phyloP scores from a whole-genome alignment of 352 stramenopile genomes.

The Phytophthora hibernalis region DNA sequence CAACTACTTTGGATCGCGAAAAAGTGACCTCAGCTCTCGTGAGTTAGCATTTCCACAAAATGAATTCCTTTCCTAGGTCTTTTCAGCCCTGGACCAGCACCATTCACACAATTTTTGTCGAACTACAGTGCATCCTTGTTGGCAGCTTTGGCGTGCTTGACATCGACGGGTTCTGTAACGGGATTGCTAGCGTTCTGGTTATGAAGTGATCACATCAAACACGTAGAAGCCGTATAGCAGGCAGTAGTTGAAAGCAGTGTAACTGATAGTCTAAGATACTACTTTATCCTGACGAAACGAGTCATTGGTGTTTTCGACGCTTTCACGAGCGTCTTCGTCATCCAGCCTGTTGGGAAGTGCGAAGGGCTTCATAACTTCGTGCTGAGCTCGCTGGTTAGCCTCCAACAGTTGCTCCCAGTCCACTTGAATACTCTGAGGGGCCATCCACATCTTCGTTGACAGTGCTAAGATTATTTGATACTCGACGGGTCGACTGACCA shows the following conservation, averaged over 20 bases:
- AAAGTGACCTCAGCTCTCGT: too few species aligned
- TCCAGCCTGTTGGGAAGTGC: not conserved
- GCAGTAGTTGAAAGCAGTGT: too few species aligned
- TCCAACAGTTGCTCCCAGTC: constrained; percentile 2
- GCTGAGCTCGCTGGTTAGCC: constrained; percentile 2
- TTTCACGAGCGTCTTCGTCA: not conserved
- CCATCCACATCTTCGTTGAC: constrained; percentile 3
- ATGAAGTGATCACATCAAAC: not conserved
- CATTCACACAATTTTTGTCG: too few species aligned
- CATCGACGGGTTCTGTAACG: too few species aligned
- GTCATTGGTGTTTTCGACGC: not conserved
- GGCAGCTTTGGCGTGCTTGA: too few species aligned
- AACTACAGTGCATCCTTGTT: too few species aligned
- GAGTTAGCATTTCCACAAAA: too few species aligned
- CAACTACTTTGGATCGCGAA: too few species aligned
- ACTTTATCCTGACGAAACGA: not conserved
- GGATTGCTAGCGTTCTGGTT: not conserved
- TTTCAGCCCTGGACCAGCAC: too few species aligned
- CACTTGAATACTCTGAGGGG: not conserved
- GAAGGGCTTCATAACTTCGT: constrained; percentile 10
- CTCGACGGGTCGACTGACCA: not conserved
- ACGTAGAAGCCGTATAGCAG: not conserved
- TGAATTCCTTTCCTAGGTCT: too few species aligned
- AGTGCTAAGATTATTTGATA: not conserved
- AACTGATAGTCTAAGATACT: not conserved